These are phyloP conservation scores for Barnettozyma sucrosica DNA, from an alignment of 805 yeast genomes.

Conservation along the genomic window DNA sequence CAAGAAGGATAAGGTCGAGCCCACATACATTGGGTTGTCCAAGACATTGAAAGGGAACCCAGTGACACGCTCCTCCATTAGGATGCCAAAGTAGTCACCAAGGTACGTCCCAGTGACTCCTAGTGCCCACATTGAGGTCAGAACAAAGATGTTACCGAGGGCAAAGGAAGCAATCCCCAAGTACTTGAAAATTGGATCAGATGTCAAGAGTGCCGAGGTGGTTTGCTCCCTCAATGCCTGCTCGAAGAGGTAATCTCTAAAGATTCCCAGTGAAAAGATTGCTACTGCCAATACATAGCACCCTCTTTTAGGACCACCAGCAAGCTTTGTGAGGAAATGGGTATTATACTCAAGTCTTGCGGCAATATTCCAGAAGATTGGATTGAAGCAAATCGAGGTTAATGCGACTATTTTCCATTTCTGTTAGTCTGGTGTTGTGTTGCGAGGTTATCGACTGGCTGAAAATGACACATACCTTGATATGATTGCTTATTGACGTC, in stretches of 20 bases:
- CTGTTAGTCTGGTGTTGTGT: neutral
- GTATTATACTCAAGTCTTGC: constrained; percentile 82
- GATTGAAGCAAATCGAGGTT: constrained; percentile 78
- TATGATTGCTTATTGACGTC: constrained; percentile 19
- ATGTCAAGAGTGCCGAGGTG: constrained; percentile 46
- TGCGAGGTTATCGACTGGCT: neutral
- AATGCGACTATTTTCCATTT: constrained; percentile 36
- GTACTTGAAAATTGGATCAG: constrained; percentile 34
- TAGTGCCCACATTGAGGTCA: constrained; percentile 82
- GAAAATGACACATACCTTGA: constrained; percentile 17
- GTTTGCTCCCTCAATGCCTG: constrained; percentile 70
- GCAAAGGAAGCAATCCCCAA: constrained; percentile 52
- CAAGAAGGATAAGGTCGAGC: constrained; percentile 81
- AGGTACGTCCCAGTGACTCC: constrained; percentile 96
- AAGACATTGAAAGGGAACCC: constrained; percentile 89
- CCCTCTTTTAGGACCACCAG: constrained; percentile 65
- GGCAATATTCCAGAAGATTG: constrained; percentile 90
- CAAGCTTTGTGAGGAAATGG: constrained; percentile 66
- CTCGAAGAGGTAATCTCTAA: constrained; percentile 72
- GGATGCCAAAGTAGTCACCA: constrained; percentile 95
- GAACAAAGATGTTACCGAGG: constrained; percentile 74
- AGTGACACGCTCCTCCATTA: constrained; percentile 85
- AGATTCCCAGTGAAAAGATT: constrained; percentile 79
- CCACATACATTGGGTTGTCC: constrained; percentile 96
- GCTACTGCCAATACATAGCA: constrained; percentile 80